A percentile compares a stretch with the other conserved stretches of the same genome.
These are phyloP conservation scores for Wilhelminamyces savonicus DNA, from an alignment of 805 yeast species.

Conservation along the genomic window DNA sequence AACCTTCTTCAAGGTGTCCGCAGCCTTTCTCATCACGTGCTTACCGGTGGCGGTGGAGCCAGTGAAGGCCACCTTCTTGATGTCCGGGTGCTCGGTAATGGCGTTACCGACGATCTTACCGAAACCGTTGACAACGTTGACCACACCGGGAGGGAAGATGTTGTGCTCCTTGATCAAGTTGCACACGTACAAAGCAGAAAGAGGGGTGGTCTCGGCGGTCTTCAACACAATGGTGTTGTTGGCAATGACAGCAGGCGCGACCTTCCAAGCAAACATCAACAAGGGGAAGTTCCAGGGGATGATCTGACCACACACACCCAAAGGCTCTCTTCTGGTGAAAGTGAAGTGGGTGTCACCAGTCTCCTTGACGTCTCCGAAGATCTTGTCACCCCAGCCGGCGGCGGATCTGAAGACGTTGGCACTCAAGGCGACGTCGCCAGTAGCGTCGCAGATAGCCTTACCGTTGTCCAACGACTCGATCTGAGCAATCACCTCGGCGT, in stretches of 20 bases:
- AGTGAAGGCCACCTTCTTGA: slow-evolving; percentile 90
- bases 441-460: slow-evolving; percentile 64
- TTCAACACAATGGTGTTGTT: slow-evolving; percentile 87
- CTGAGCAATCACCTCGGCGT: slow-evolving; percentile 65
- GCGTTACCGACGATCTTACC: slow-evolving; percentile 84
- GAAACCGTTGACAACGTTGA: slow-evolving; percentile 80
- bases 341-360: slow-evolving; percentile 69
- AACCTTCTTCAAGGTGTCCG: slow-evolving; percentile 77
- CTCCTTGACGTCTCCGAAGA: slow-evolving; percentile 68
- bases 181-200: slow-evolving; percentile 75
- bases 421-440: slow-evolving; percentile 69
- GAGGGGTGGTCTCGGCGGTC: slow-evolving; percentile 89
- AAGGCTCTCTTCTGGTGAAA: slow-evolving; percentile 81
- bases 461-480: slow-evolving; percentile 90
- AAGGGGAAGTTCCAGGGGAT: slow-evolving; percentile 98
- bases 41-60: slow-evolving; percentile 93
- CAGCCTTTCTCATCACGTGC: slow-evolving; percentile 72
- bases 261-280: slow-evolving; percentile 90
- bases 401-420: slow-evolving; percentile 70
- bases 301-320: slow-evolving; percentile 93
- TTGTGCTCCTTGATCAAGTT: slow-evolving; percentile 73
- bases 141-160: slow-evolving; percentile 77
- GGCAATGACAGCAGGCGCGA: slow-evolving; percentile 88
- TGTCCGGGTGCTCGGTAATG: slow-evolving; percentile 67
- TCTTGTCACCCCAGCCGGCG: slow-evolving; percentile 90